phyloP scores from a whole-genome alignment of 495 filamentous ascomycete species.

The Staphylotrichum longicolle region DNA sequence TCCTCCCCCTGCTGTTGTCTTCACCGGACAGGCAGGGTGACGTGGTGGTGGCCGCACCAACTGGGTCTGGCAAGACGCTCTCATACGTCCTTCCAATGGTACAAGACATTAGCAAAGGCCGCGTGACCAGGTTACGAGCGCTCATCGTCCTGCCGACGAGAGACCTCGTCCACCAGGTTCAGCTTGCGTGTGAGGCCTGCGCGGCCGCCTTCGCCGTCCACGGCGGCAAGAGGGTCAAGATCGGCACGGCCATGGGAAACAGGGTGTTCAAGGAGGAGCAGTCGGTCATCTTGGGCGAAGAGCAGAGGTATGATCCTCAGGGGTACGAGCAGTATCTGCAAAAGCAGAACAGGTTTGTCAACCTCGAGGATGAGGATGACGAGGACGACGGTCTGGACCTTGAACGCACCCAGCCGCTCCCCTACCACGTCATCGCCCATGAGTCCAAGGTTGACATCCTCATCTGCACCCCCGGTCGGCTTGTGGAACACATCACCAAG shows the following conservation, averaged over 20 bases:
- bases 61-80: constrained; percentile 91
- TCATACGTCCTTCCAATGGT: constrained; percentile 87
- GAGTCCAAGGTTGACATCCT: constrained; percentile 79
- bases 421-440: constrained; percentile 60
- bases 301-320: constrained; percentile 48
- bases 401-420: constrained; percentile 38
- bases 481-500: constrained; percentile 84
- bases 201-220: constrained; percentile 45
- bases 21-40: constrained; percentile 60
- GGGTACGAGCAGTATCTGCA: constrained; percentile 32
- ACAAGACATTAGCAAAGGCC: constrained; percentile 60
- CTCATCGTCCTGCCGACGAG: constrained; percentile 85
- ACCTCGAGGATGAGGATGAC: constrained; percentile 28
- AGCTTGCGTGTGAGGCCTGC: constrained; percentile 67
- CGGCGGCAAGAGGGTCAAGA: constrained; percentile 61
- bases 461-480: constrained; percentile 85
- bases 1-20: constrained; percentile 74
- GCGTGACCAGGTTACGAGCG: constrained; percentile 63
- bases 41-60: constrained; percentile 82
- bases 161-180: constrained; percentile 82
- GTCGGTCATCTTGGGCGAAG: constrained; percentile 56
- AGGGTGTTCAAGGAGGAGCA: constrained; percentile 75
- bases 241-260: constrained; percentile 80
- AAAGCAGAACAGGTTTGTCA: constrained; percentile 20
- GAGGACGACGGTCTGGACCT: constrained; percentile 15